These are phyloP conservation scores for Sporothrix pseudoabietina DNA, from an alignment of 2,329 filamentous ascomycete genomes.

Conservation along the genomic window DNA sequence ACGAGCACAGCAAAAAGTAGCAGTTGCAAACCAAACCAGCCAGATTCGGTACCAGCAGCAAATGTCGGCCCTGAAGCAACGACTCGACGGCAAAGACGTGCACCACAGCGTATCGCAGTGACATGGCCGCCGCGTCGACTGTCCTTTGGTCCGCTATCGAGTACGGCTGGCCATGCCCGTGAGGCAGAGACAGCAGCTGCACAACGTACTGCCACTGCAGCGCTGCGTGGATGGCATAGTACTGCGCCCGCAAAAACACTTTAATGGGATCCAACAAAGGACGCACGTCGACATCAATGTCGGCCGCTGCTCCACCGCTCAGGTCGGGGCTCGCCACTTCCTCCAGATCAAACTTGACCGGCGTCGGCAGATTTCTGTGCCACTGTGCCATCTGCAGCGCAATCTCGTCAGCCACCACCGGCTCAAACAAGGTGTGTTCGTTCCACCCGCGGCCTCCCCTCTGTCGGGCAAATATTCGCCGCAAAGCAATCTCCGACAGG, in stretches of 20 bases:
- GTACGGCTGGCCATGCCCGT: not conserved
- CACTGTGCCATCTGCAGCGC: conserved; percentile 33
- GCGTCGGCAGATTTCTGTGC: conserved; percentile 33
- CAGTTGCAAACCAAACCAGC: conserved; percentile 30
- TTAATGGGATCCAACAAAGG: not conserved
- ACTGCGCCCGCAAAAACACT: conserved; percentile 34
- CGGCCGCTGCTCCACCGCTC: not conserved
- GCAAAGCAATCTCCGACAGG: conserved; percentile 34
- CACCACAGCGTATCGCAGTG: conserved; percentile 28
- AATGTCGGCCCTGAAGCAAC: conserved; percentile 32
- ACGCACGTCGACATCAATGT: not conserved
- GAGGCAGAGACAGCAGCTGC: conserved; percentile 28
- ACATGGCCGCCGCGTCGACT: not conserved
- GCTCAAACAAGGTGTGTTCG: conserved; percentile 33
- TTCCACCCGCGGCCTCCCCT: conserved; percentile 32
- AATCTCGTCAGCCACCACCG: conserved; percentile 34
- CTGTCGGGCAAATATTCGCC: conserved; percentile 34
- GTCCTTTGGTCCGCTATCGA: not conserved
- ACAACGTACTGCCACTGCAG: conserved; percentile 36
- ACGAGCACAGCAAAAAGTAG: conserved; percentile 33
- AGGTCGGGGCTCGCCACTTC: not conserved
- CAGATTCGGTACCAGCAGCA: conserved; percentile 34
- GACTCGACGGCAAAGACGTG: conserved; percentile 34
- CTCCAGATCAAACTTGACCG: conserved; percentile 30
- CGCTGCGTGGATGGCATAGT: conserved; percentile 35